phyloP scores from a whole-genome alignment of 2,329 filamentous ascomycete genomes.

The Clonostachys rosea region DNA sequence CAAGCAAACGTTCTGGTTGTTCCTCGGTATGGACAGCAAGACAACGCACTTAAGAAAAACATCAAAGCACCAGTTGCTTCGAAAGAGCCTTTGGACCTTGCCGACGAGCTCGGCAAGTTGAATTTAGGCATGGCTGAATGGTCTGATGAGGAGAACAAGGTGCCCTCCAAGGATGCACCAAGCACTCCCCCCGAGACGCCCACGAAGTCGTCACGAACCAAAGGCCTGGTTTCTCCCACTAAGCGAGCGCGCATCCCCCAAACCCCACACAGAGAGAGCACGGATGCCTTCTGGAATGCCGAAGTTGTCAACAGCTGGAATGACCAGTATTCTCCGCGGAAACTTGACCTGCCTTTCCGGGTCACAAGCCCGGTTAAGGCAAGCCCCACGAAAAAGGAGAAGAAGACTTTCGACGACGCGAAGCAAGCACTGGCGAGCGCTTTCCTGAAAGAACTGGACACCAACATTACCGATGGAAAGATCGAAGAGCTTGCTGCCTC shows the following conservation, averaged over 20 bases:
- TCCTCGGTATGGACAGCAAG: not conserved
- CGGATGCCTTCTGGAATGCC: conserved; percentile 57
- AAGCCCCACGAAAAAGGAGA: conserved; percentile 30
- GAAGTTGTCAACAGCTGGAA: conserved; percentile 60
- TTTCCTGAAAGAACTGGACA: conserved; percentile 69
- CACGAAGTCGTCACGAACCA: conserved; percentile 6
- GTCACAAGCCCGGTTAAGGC: conserved; percentile 15
- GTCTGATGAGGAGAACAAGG: conserved; percentile 11
- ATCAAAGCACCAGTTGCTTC: not conserved
- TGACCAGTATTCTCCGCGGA: conserved; percentile 52
- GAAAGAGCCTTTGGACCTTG: conserved; percentile 9
- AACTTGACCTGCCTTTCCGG: conserved; percentile 22
- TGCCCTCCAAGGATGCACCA: not conserved
- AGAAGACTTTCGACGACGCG: conserved; percentile 55
- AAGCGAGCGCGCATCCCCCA: conserved; percentile 37
- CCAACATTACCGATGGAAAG: conserved; percentile 53
- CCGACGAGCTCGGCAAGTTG: conserved; percentile 13
- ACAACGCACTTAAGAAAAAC: not conserved
- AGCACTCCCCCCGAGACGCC: conserved; percentile 1
- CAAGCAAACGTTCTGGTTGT: not conserved
- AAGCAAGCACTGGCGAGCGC: conserved; percentile 59
- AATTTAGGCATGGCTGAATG: conserved; percentile 12
- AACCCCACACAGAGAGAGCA: conserved; percentile 46
- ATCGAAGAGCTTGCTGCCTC: conserved; percentile 52
- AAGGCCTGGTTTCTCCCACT: conserved; percentile 17